These are phyloP conservation scores for Didymella exigua DNA, from an alignment of 2,329 filamentous ascomycete species.

Conservation along the genomic window DNA sequence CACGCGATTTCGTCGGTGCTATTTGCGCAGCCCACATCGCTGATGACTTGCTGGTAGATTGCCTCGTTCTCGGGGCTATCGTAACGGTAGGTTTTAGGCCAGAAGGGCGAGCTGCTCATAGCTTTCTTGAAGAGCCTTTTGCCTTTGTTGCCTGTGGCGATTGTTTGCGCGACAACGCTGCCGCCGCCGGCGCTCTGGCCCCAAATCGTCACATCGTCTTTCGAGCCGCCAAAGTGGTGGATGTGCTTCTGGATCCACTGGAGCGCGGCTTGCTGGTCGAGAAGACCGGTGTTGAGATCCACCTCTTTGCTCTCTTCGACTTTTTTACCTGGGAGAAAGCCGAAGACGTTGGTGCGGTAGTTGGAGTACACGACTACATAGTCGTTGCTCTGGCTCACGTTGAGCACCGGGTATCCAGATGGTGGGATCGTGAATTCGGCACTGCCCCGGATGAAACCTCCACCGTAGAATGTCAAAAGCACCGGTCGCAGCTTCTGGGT, in stretches of 20 bases:
- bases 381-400: slow-evolving; percentile 59
- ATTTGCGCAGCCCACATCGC: slow-evolving; percentile 55
- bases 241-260: slow-evolving; percentile 62
- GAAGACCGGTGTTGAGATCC: slow-evolving; percentile 59
- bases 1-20: slow-evolving; percentile 56
- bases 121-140: slow-evolving; percentile 58
- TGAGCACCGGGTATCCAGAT: slow-evolving; percentile 62
- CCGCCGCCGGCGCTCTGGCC: slow-evolving; percentile 64
- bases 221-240: slow-evolving; percentile 60
- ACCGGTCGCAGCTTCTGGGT: slow-evolving; percentile 58
- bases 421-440: slow-evolving; percentile 63
- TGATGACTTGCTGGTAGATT: slow-evolving; percentile 56
- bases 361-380: slow-evolving; percentile 60
- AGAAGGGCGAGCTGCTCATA: slow-evolving; percentile 61
- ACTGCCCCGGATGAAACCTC: slow-evolving; percentile 64
- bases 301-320: slow-evolving; percentile 52
- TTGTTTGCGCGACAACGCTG: slow-evolving; percentile 58
- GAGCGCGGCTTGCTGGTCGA: slow-evolving; percentile 60
- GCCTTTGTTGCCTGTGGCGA: slow-evolving; percentile 54
- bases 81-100: slow-evolving; percentile 63
- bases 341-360: slow-evolving; percentile 64
- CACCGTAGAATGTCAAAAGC: slow-evolving; percentile 66
- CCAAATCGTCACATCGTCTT: slow-evolving; percentile 58
- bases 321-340: slow-evolving; percentile 58
- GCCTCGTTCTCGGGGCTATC: slow-evolving; percentile 58